Conservation (phyloP, 352 stramenopile genomes). For the Globisporangium nodosum region DNA sequence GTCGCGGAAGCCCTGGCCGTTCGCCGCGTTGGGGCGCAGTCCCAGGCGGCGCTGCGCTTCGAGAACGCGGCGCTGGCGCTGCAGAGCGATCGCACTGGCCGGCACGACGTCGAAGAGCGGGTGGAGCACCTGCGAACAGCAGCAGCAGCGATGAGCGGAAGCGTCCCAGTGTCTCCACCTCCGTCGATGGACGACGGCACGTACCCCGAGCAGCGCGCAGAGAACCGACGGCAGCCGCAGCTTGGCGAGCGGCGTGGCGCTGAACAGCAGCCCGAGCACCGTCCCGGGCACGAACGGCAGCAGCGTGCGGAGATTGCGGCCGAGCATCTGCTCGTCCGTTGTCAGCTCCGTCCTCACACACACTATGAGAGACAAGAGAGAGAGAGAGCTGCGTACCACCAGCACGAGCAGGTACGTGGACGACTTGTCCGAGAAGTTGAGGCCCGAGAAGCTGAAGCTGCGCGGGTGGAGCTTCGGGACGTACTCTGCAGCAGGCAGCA, state of each 20-base stretch:
- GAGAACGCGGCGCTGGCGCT: constrained; percentile 65
- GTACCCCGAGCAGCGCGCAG: constrained; percentile 52
- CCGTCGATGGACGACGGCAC: background rate
- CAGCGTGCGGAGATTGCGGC: constrained; percentile 46
- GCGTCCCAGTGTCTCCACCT: background rate
- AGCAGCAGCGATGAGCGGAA: background rate
- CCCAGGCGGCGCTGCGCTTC: constrained; percentile 69
- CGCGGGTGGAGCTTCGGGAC: constrained; percentile 70
- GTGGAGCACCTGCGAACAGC: constrained; percentile 34
- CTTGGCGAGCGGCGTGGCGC: constrained; percentile 56
- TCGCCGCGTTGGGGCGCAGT: constrained; percentile 33
- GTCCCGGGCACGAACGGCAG: constrained; percentile 57
- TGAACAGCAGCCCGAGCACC: constrained; percentile 61
- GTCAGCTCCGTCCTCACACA: background rate
- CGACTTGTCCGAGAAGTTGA: constrained; percentile 85
- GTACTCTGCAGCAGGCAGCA: constrained; percentile 36
- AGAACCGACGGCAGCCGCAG: constrained; percentile 72
- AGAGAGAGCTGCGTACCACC: constrained; percentile 36
- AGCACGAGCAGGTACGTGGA: constrained; percentile 66
- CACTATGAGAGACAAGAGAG: too few relatives aligned
- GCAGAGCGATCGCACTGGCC: constrained; percentile 46
- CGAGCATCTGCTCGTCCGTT: constrained; percentile 40
- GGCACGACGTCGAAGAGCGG: constrained; percentile 81
- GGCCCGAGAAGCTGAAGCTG: constrained; percentile 44
- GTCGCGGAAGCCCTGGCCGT: constrained; percentile 68